Evolutionary conservation across 2,329 filamentous ascomycete genomes (phyloP).

Genomic region (Didymella pinodella): DNA sequence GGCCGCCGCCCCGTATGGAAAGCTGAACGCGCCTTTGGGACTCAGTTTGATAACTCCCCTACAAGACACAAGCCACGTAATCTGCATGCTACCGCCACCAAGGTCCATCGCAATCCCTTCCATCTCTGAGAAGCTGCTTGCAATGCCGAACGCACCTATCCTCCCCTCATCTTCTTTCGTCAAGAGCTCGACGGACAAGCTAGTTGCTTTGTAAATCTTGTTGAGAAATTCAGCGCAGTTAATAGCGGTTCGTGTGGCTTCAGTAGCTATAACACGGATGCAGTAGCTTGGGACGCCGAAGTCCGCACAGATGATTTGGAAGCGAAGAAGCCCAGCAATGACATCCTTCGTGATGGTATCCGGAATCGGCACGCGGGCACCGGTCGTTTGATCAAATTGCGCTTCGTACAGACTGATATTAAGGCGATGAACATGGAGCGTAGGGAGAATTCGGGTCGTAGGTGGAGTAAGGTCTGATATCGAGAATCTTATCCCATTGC

Average conservation of each 20-base stretch:
- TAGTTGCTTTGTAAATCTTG: not conserved
- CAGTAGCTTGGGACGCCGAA: not conserved
- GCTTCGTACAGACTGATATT: not conserved
- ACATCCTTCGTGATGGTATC: not conserved
- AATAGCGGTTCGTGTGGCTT: not conserved
- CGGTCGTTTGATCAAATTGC: not conserved
- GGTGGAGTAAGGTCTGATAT: not conserved
- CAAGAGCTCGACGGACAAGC: not conserved
- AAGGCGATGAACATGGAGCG: not conserved
- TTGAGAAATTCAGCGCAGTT: not conserved
- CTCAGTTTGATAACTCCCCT: not conserved
- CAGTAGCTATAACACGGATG: not conserved
- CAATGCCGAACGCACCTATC: not conserved
- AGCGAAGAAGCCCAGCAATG: not conserved
- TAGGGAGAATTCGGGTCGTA: not conserved
- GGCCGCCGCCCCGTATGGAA: not conserved
- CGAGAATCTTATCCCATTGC: not conserved
- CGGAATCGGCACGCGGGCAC: not conserved
- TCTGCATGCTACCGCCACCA: not conserved
- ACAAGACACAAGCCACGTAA: not conserved
- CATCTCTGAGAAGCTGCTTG: not conserved
- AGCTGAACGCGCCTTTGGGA: not conserved
- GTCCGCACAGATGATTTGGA: not conserved
- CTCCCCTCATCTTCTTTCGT: not conserved
- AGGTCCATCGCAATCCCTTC: not conserved